Base-by-base conservation (phyloP, 2,329 filamentous ascomycete genomes). In the Scytalidium lignicola region DNA sequence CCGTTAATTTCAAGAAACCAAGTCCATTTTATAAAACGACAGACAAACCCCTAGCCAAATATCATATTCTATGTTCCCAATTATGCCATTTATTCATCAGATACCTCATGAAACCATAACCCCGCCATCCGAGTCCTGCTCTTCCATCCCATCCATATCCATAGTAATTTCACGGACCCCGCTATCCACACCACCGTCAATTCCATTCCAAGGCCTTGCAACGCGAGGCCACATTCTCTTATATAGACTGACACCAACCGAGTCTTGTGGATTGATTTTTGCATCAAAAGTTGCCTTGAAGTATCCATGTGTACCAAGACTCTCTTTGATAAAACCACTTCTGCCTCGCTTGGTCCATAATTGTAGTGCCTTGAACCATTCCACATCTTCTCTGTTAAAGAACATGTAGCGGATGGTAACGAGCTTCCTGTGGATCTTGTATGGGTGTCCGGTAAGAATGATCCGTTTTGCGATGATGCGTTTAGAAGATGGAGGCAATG, bases 371-470 rank as follows among this genome's bases (percentile, higher is more conserved):
- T 96, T 95, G 80, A 97, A 99, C 91, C 93, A 99, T 58, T 88
- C 83, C 26, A 99, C 89, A 57, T 99, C 95, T 62, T 92, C 89
- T 44, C 86, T 77, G 74, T 92, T 95, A 82, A 99, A 99, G 79
- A 99, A 99, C 95, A 99, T 99, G 79, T 99, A 99, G 23, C 93
- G 86, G 43, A 99, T 85, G 1, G 95, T 99, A 51, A 99, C 93
- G 20, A 99, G 77, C 70, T 87, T 90, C 79, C 96, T 96, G 81
- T 99, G 90, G 67, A 99, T 99, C 74, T 99, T 96, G 78, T 90
- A 96, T 0, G 95, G 93, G 65, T 99, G 92, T 15, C 93, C 95
- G 0, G 93, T 96, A 50, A 99, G 78, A 56, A 97, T 88, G 59
- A 95, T 84, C 46, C 93, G 86, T 73, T 99, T 99, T 61, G 92